Base-by-base conservation (phyloP, 73 alveolate species). In the Paramecium sonneborni region DNA sequence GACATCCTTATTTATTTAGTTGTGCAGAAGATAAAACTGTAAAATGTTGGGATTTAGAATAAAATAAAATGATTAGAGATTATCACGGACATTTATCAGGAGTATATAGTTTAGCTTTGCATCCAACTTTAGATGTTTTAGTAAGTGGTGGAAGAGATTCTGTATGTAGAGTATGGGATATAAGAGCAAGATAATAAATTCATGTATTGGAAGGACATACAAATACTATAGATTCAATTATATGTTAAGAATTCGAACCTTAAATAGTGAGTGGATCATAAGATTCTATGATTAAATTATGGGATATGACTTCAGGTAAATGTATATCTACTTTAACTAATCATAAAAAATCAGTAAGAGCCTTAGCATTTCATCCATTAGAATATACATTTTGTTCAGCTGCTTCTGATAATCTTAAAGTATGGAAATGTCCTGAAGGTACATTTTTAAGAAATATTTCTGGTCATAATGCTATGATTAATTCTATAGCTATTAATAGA, bases 101-200 rank as follows among this genome's bases (percentile, higher is more conserved):
- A 12, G 99, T 98, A 30, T 98, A 98, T 92, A 32, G 97, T 48
- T 68, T 98, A 46, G 97, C 98, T 8, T 76, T 99, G 67, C 99
- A 99, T 85, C 99, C 99, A 8, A 92, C 98, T n/a, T 92, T 98
- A 84, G 99, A 99, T 93, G 69, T 99, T 12, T 95, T 99, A 26
- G 96, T 96, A 0, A 95, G 99, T 30, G 99, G 99, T 28, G 97
- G 99, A 23, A 93, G 99, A 90, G 99, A 98, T 85, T 94, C 98
- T n/a, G 98, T 97, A 0, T 98, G 97, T 0, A 85, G 99, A 85
- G 98, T 98, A 6, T 99, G 99, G 99, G 99, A 99, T 88, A 97
- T 99, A 85, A 95, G 99, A 86, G 97, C 99, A 39, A 98, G 99
- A 92, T 96, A 97, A 34, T 96, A 97, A 48, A 97, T 99, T 79